Percentiles rank a stretch among this genome's conserved stretches.
Conservation (phyloP, 2,329 filamentous ascomycete species). For the Tolypocladium album region DNA sequence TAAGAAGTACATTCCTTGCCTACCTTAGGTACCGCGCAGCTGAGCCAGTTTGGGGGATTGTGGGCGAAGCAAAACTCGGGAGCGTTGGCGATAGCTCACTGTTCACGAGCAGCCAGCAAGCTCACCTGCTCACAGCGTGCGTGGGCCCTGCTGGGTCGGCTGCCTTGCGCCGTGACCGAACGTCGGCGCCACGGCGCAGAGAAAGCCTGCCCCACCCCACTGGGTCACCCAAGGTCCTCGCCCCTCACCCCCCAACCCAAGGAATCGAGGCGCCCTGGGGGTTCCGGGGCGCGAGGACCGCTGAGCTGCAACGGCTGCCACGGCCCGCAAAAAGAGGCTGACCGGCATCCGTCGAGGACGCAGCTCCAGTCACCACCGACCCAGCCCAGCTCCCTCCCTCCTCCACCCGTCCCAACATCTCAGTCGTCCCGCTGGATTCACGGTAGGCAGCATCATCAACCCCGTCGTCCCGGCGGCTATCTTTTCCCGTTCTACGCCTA, state of each 20-base stretch:
- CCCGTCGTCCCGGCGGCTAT: background rate
- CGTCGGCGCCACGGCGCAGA: background rate
- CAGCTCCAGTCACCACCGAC: background rate
- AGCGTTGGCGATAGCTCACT: too few species aligned
- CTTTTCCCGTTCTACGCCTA: conserved; percentile 1
- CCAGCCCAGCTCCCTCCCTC: conserved; percentile 8
- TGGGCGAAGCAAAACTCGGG: too few species aligned
- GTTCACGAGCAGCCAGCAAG: background rate
- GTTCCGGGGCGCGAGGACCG: background rate
- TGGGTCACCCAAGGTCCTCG: background rate
- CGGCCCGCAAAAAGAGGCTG: conserved; percentile 1
- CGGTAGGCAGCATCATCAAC: conserved; percentile 14
- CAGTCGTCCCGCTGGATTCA: conserved; percentile 12
- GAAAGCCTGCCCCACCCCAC: background rate
- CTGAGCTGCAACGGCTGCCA: background rate
- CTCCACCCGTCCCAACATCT: conserved; percentile 10
- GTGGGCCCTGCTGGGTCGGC: background rate
- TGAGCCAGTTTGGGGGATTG: too few species aligned
- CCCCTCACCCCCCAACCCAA: background rate
- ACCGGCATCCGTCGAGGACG: background rate
- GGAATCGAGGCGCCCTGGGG: background rate
- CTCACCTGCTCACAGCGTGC: background rate
- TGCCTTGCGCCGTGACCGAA: background rate
- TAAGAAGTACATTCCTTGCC: too few species aligned
- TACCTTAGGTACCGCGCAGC: too few species aligned